Evolutionary conservation across 2,329 filamentous ascomycete genomes (phyloP), one percentile per base, ranked within the genome.

Genomic region (Ascochyta clinopodiicola): DNA sequence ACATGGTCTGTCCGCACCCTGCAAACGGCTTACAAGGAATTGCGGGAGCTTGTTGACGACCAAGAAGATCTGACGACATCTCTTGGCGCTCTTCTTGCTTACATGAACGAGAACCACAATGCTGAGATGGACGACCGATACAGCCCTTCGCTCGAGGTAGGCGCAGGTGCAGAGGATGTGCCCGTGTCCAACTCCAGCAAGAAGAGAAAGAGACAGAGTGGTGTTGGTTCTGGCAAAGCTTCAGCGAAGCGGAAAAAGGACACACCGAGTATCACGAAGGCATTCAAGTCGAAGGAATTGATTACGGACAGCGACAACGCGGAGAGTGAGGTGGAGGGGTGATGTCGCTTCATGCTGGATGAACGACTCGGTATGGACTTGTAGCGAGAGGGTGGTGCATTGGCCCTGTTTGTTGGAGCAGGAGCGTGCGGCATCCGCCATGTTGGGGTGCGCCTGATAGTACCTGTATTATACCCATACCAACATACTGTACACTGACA

Each of bases 41-140:
- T 69, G 9, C 44, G 62, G 6, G 42, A 59, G n/a, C 44, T 60
- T 8, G 49, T 60, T 2, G 62, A 61, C 3, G 21, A 38, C 19
- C 39, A 49, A 42, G 43, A 42, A 12, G 15, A 44, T 37, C 25
- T 62, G 43, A 15, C 43, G 6, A 42, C 59, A 1, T 48, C 47
- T 9, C 59, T 75, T 17, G 59, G 59, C 6, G 64, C 66, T 13
- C 48, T 76, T 4, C 57, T 61, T 27, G 55, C 58, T 1, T 71
- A 64, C 38, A 47, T 68, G 2, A 46, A 35, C 19, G 17, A 49
- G 8, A 45, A 62, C 6, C 49, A 64, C 43, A 39, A 34, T 0
- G 27, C 43, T 1, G 51, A 68, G 35, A 38, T 60, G 2, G 49
- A 58, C 4, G 59, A 69, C 25, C 56, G 62, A 22, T 64, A 66